phyloP scores from a whole-genome alignment of 208 protist genomes.

The Crithidia acanthocephali region DNA sequence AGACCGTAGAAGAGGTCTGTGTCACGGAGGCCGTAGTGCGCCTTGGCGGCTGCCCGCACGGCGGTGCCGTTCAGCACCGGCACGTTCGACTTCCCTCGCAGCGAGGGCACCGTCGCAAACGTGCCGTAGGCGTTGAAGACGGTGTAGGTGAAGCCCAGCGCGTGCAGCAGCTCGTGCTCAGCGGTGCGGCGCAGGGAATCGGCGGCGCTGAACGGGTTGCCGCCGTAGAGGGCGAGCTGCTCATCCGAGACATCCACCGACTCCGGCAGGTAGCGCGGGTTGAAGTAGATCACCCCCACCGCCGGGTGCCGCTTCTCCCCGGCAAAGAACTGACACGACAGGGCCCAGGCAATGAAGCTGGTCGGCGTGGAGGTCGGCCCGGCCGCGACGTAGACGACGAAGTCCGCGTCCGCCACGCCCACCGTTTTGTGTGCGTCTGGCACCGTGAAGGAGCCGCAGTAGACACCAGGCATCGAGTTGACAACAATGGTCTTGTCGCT shows the following conservation, averaged over 20 bases:
- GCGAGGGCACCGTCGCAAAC: constrained; percentile 13
- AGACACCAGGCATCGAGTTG: constrained; percentile 10
- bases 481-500: constrained; percentile 17
- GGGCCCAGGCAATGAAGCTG: constrained; percentile 36
- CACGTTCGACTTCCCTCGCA: constrained; percentile 32
- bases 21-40: constrained; percentile 46
- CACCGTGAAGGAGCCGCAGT: constrained; percentile 21
- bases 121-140: constrained; percentile 20
- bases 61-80: constrained; percentile 14
- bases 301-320: background rate
- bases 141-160: constrained; percentile 58
- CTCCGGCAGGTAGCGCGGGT: background rate
- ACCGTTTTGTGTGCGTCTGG: constrained; percentile 25
- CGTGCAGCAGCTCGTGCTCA: constrained; percentile 84
- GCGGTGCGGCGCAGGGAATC: constrained; percentile 13
- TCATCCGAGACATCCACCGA: too few species aligned
- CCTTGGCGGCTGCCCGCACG: constrained; percentile 28
- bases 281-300: background rate
- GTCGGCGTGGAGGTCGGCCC: constrained; percentile 12
- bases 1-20: constrained; percentile 46
- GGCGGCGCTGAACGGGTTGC: background rate
- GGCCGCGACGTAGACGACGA: constrained; percentile 54
- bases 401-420: constrained; percentile 48
- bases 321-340: constrained; percentile 30
- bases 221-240: background rate